Base-by-base conservation (phyloP, 176 grass and related monocot species). In the Oryza officinalis region DNA sequence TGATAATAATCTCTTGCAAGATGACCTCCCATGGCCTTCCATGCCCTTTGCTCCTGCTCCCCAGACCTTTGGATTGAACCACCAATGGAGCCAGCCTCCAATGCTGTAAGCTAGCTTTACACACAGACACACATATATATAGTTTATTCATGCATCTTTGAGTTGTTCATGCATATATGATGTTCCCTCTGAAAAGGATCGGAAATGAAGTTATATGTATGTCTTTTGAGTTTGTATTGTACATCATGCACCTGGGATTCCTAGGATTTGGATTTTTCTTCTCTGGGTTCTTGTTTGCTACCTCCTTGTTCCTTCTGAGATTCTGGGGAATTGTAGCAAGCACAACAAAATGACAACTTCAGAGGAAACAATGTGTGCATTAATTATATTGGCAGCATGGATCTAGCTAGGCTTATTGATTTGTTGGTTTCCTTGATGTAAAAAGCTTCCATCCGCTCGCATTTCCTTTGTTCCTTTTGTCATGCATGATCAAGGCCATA, bases 221-320 rank as follows among this genome's bases (percentile, higher is more conserved):
- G 70, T 27, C 37, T 11, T 79, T 79, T 50, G 71, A 44, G 83
- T 77, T 79, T 67, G 41, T n/a, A 22, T 86, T 13, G 47, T 49
- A 50, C 0, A 50, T 6, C 71, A 49, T 46, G 63, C 40, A 61
- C 73, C 28, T n/a, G 15, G 14, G 94, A 88, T 88, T 86, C 90
- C 85, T 93, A 89, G 84, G 84, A 94, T 91, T 97, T 97, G 95
- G 92, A 93, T 82, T 93, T 97, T 93, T 93, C 86, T 46, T 89
- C 83, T 67, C 57, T 25, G 81, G 49, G 59, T 83, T 81, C 82
- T 83, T 90, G 84, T 90, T 86, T 89, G 72, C 73, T 90, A 73
- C 61, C 69, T 92, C 86, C 83, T 63, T 74, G 68, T 93, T 92
- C 89, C 43, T 72, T 85, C 63, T 78, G 73, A 50, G 72, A 74